These are phyloP conservation scores for Quercus glauca DNA, from an alignment of 306 rosid genomes.

Conservation along the genomic window DNA sequence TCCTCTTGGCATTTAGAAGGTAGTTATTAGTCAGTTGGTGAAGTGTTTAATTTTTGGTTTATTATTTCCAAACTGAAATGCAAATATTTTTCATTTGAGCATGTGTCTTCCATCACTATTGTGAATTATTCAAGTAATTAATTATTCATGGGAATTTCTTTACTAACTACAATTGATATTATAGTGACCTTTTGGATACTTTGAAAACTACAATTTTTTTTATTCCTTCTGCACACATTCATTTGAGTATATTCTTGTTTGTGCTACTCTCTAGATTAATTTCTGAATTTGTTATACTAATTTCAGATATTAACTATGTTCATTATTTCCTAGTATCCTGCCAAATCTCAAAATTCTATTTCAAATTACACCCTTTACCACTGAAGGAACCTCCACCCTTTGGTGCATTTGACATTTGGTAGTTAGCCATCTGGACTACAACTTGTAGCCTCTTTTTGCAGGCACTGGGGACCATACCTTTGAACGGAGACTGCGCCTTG, in stretches of 20 bases:
- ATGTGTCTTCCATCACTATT: not conserved
- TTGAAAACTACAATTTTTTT: not conserved
- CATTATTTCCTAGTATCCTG: not conserved
- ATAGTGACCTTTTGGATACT: not conserved
- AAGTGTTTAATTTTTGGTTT: not conserved
- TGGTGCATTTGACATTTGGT: conserved; percentile 15
- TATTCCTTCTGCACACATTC: not conserved
- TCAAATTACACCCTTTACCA: not conserved
- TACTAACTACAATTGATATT: not conserved
- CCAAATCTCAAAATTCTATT: not conserved
- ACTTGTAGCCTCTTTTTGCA: conserved; percentile 14
- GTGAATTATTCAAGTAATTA: not conserved
- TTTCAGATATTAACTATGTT: not conserved
- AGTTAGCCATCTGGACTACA: conserved; percentile 13
- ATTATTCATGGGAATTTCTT: not conserved
- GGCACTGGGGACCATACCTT: conserved; percentile 97
- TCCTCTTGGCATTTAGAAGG: not conserved
- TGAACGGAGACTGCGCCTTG: conserved; percentile 89
- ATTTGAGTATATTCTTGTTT: not conserved
- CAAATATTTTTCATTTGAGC: not conserved
- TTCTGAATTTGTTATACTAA: not conserved
- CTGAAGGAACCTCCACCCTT: conserved; percentile 1
- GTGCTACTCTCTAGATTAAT: not conserved
- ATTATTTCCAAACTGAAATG: not conserved
- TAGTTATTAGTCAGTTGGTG: not conserved